Evolutionary conservation across 176 grass and related monocot genomes (phyloP), one percentile per base, ranked within the genome.

Genomic region (Otatea glauca): DNA sequence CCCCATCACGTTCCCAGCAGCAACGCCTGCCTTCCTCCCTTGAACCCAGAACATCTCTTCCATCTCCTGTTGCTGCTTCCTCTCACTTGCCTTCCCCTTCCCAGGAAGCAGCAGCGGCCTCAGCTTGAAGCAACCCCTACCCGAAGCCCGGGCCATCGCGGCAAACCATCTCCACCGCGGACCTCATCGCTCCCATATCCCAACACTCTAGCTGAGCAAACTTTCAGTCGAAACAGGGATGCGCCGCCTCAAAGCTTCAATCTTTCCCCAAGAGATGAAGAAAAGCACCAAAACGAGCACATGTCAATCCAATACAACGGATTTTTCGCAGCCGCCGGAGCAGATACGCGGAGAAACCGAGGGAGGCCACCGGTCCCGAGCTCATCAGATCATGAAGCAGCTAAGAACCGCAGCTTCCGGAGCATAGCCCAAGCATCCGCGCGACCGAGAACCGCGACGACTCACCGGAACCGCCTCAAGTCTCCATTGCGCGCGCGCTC

Each of bases 91-190:
- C 16, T 55, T 54, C 62, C 68, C 43, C 56, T 29, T 29, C 55
- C 63, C 14, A 55, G 29, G 51, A 27, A 76, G 54, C 56, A 70
- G 85, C 80, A 81, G 42, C 55, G 53, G 64, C 3, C 66, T 77
- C 39, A 5, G 47, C 34, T 53, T 10, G 41, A 41, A 20, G 49
- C 75, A 73, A 21, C 29, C 17, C 24, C 75, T 92, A 94, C 17
- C 92, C 91, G 68, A 97, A 93, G 59, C 85, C 91, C 0, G 92
- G 80, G 70, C 86, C 80, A 6, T 84, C 67, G 21, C 75, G 78
- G 67, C 77, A 86, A 84, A 84, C 65, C 48, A 82, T 83, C 65
- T 56, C 80, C 86, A 56, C 73, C 12, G 85, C 77, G 41, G 14
- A 58, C 78, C 74, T 75, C 91, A 85, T 87, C 71, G 41, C 25